Evolutionary conservation across 352 stramenopile species (phyloP), one percentile per base, ranked within the genome.

Genomic region (Pythium phragmitis): DNA sequence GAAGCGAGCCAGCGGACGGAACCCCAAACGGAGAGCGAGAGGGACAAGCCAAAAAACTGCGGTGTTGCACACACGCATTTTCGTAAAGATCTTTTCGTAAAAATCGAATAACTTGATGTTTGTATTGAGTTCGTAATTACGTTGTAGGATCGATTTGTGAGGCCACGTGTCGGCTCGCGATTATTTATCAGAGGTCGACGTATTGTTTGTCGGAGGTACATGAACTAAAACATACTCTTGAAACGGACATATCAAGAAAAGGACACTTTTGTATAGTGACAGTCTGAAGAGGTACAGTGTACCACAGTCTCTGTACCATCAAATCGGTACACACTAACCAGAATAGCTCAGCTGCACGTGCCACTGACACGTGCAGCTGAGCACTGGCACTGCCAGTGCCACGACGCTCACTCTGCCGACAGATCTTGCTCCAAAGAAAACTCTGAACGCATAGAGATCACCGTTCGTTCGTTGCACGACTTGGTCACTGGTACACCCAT

Each of bases 101-200:
- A 37, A 66, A 55, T 21, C 39, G 8, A 36, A 6, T 33, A 34
- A 69, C 54, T 69, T 63, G 63, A 16, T 45, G 21, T 64, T 69
- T 69, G 63, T 69, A 69, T 60, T 28, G 0, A 19, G 9, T 2
- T 1, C 0, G 63, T 69, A 69, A 60, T 41, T 69, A 69, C 61
- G 53, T 1, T 4, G 5, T 2, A 12, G 26, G 6, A 47, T 33
- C 46, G 19, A 30, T 13, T 9, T 28, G 36, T 2, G 21, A 63
- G 61, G 61, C 61, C 61, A 68, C 61, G 61, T 68, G 61, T 68
- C 61, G 52, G 53, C 34, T 63, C 43, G 46, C 7, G 57, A 68
- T 59, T 9, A 33, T 9, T 14, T 62, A n/a, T 54, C 1, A 2
- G 30, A 62, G 56, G 56, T 62, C 2, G 3, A 42, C 39, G 23